Evolutionary conservation across 768 basidiomycete genomes (phyloP).

Genomic region (Amanita fuliginea): DNA sequence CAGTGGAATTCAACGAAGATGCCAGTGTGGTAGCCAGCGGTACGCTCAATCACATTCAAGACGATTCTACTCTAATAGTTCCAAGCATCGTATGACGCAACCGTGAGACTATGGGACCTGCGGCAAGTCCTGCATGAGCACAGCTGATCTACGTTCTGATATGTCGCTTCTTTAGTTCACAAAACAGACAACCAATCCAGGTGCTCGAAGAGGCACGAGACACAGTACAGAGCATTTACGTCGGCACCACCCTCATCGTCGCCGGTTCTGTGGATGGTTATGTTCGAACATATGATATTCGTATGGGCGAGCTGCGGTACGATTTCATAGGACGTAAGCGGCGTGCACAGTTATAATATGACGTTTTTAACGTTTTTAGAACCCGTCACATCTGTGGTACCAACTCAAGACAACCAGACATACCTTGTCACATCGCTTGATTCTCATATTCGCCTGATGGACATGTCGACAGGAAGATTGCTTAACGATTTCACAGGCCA

Average conservation of each 20-base stretch:
- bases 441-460: constrained; percentile 78
- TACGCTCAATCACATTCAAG: constrained; percentile 20
- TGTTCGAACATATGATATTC: constrained; percentile 88
- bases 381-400: constrained; percentile 76
- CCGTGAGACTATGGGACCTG: constrained; percentile 87
- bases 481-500: constrained; percentile 83
- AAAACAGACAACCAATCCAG: constrained; percentile 81
- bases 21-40: constrained; percentile 84
- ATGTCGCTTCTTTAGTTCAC: constrained; percentile 35
- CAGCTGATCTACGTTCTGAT: background rate
- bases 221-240: constrained; percentile 69
- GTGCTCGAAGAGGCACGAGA: constrained; percentile 82
- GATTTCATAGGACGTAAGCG: constrained; percentile 86
- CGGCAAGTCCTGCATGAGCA: constrained; percentile 34
- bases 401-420: constrained; percentile 71
- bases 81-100: constrained; percentile 85
- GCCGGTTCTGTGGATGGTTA: constrained; percentile 88
- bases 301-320: constrained; percentile 81
- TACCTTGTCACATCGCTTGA: constrained; percentile 79
- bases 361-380: constrained; percentile 30
- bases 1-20: constrained; percentile 84
- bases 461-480: constrained; percentile 68
- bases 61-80: background rate
- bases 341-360: constrained; percentile 3
- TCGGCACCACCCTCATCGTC: constrained; percentile 55